phyloP scores from a whole-genome alignment of 495 filamentous ascomycete genomes.

The Aspergillus sclerotiicarbonarius region DNA sequence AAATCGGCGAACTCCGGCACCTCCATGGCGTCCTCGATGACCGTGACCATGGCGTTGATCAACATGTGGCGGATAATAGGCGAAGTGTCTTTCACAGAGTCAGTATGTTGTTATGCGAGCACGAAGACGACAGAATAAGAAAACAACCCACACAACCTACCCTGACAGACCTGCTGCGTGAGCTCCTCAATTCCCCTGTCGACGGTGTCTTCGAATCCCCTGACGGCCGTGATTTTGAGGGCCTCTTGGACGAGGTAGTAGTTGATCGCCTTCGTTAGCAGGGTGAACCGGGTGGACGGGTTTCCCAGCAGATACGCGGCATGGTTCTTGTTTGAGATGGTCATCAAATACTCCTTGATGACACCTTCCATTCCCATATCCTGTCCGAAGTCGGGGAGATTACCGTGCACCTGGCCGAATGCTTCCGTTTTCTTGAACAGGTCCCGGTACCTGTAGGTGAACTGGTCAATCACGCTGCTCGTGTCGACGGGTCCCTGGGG shows the following conservation, averaged over 20 bases:
- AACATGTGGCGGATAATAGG: conserved; percentile 14
- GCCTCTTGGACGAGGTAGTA: conserved; percentile 19
- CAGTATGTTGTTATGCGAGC: too few relatives aligned
- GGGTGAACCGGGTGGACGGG: conserved; percentile 16
- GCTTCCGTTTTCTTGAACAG: conserved; percentile 13
- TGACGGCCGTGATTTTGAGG: conserved; percentile 15
- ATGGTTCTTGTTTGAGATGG: conserved; percentile 12
- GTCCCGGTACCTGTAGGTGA: conserved; percentile 9
- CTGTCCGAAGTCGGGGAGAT: conserved; percentile 14
- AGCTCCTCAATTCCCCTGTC: conserved; percentile 20
- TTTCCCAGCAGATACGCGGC: conserved; percentile 19
- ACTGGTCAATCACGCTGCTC: conserved; percentile 1
- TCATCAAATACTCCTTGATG: conserved; percentile 21
- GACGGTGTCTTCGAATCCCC: conserved; percentile 17
- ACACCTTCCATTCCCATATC: conserved; percentile 15
- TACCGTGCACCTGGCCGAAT: conserved; percentile 14
- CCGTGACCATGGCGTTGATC: conserved; percentile 15
- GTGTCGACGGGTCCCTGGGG: not conserved
- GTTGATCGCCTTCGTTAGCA: conserved; percentile 27
- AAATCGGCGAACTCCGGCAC: conserved; percentile 22
- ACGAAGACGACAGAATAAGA: not conserved
- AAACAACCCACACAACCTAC: conserved; percentile 8
- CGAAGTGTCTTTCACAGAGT: conserved; percentile 13
- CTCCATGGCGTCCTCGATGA: conserved; percentile 12
- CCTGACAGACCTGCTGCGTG: conserved; percentile 7